These are phyloP conservation scores for Penicillium sp. DNA, from an alignment of 2,329 filamentous ascomycete species.

Conservation along the genomic window DNA sequence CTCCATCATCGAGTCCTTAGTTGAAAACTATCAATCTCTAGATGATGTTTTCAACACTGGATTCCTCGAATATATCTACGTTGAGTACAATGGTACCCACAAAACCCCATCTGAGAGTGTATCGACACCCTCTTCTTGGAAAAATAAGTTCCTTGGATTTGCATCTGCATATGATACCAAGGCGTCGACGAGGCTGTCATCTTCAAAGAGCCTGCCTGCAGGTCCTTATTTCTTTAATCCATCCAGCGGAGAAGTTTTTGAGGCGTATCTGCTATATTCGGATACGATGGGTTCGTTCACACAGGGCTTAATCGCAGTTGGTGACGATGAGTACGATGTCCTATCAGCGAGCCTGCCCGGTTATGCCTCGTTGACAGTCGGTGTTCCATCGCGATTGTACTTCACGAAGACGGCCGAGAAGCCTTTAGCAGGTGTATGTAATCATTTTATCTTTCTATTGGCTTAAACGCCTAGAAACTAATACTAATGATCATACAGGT, in stretches of 20 bases:
- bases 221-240: constrained; percentile 3
- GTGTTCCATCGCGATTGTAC: constrained; percentile 63
- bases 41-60: constrained; percentile 8
- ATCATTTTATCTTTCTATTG: background rate
- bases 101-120: background rate
- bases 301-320: background rate
- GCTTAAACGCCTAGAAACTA: background rate
- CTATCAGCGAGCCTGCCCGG: background rate
- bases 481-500: constrained; percentile 24
- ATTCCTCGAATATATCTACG: constrained; percentile 4
- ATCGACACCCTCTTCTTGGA: background rate
- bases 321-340: background rate
- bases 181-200: background rate
- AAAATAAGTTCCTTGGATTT: background rate
- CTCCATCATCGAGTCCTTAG: background rate
- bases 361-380: constrained; percentile 35
- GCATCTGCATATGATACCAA: background rate
- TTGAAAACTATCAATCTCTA: background rate
- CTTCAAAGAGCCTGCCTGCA: background rate
- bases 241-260: constrained; percentile 3
- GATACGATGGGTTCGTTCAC: constrained; percentile 5
- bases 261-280: constrained; percentile 5
- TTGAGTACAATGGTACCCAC: background rate
- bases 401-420: constrained; percentile 43
- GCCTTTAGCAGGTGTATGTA: constrained; percentile 55